Evolutionary conservation across 2,329 filamentous ascomycete genomes (phyloP).

Genomic region (Aureobasidium vineae): DNA sequence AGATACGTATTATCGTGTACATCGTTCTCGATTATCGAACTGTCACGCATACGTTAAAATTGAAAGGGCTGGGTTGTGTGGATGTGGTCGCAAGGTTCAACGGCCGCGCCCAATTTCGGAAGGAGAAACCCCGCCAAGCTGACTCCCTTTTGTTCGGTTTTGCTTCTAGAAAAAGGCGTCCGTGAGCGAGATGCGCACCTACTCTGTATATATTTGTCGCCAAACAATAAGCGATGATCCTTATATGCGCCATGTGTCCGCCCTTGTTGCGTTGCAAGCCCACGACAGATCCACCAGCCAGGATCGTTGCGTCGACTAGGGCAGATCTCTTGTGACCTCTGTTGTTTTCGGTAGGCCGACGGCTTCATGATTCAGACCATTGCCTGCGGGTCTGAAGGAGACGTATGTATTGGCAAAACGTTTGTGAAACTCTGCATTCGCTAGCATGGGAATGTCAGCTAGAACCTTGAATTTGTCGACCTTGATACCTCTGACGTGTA

Average conservation of each 20-base stretch:
- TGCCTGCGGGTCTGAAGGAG: conserved; percentile 12
- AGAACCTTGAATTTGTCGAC: conserved; percentile 10
- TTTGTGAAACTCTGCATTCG: conserved; percentile 26
- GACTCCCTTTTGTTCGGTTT: conserved; percentile 21
- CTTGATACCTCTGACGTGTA: conserved; percentile 16
- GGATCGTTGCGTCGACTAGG: conserved; percentile 4
- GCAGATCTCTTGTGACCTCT: not conserved
- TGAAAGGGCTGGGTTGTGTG: conserved; percentile 23
- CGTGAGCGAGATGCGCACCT: conserved; percentile 8
- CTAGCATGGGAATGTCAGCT: conserved; percentile 24
- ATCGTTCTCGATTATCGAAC: conserved; percentile 24
- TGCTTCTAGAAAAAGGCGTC: conserved; percentile 24
- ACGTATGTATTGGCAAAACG: conserved; percentile 25
- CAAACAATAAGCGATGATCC: conserved; percentile 23
- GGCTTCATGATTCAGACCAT: conserved; percentile 20
- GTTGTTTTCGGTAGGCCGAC: conserved; percentile 17
- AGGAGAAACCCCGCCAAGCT: conserved; percentile 18
- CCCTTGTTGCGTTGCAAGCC: not conserved
- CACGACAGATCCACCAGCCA: conserved; percentile 9
- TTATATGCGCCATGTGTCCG: conserved; percentile 3
- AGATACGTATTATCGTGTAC: conserved; percentile 9
- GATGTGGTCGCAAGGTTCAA: conserved; percentile 21
- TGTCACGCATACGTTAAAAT: conserved; percentile 21
- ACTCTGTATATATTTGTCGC: conserved; percentile 8
- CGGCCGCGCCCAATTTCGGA: conserved; percentile 23